Percentiles rank a stretch among this genome's conserved stretches.
phyloP scores from a whole-genome alignment of 805 yeast species.

The Ascoidea tarda region DNA sequence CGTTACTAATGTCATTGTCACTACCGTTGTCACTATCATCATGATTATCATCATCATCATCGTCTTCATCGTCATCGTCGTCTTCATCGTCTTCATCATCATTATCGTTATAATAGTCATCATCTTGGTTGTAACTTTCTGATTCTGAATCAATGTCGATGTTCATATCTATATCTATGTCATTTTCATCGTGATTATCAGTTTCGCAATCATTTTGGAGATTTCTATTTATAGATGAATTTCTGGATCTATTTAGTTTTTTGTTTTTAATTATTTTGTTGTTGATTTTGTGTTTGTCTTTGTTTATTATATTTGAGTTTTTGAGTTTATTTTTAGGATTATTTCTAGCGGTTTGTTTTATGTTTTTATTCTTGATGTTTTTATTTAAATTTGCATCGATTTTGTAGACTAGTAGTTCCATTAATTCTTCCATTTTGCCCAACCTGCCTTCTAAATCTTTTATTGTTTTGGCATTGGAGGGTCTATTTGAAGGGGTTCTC shows the following conservation, averaged over 20 bases:
- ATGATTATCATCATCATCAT: not conserved
- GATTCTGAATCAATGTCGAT: not conserved
- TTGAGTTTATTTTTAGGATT: no score
- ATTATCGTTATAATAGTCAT: not conserved
- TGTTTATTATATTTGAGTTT: not conserved
- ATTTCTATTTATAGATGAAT: not conserved
- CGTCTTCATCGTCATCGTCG: not conserved
- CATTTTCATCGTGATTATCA: not conserved
- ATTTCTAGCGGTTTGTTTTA: no score
- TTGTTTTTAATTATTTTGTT: no score
- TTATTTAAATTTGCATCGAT: not conserved
- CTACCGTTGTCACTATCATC: not conserved
- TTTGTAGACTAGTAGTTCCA: not conserved
- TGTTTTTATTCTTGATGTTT: no score
- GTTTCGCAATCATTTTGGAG: no score
- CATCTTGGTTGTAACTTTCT: not conserved
- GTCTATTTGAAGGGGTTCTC: constrained; percentile 8
- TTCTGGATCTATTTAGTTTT: not conserved
- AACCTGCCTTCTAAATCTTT: constrained; percentile 13
- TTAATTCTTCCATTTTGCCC: constrained; percentile 12
- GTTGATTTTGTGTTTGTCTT: not conserved
- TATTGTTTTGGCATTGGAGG: constrained; percentile 12
- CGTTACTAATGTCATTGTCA: not conserved
- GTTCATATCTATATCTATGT: no score
- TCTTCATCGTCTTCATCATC: not conserved